Base-by-base conservation (phyloP, 805 yeast species). In the Zygotorulaspora danielsina region DNA sequence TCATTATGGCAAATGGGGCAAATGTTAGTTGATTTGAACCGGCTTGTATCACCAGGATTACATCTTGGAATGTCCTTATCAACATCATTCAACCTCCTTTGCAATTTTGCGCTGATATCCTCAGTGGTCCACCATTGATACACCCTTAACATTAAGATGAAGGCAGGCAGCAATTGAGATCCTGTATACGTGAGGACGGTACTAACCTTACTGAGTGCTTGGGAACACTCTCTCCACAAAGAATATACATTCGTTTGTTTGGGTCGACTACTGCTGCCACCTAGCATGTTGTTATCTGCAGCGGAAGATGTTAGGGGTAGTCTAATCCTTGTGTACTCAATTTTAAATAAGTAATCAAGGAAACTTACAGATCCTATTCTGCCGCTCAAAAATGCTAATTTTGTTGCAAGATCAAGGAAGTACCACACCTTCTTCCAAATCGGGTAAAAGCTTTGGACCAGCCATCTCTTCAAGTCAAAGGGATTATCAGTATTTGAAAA, bases 61-160 rank as follows among this genome's bases (percentile, higher is more conserved):
- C 57, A 52, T 35, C 45, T 45, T 11, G 58, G 53, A 11, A 78
- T 61, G 2, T 68, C 67, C 36, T 63, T 64, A 33, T 77, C 79
- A 19, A 76, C 55, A 8, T 61, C 57, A 39, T 70, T 68, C 35
- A 66, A 66, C 33, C 69, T 71, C 41, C 73, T 74, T 17, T 76
- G 70, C 43, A 82, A 54, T 54, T 76, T 75, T 3, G 73, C 61
- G 3, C 85, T 78, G 54, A 86, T 75, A 44, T 83, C 86, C 11
- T 88, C 78, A 18, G 84, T 75, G 45, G 79, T 78, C 94, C 95
- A 89, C 96, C 97, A 89, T 60, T 89, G 97, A 24, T 87, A 69
- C 51, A 89, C 85, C 63, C 87, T 86, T 44, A 89, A 69, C 17
- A 80, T 54, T 56, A 90, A 88, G 36, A 89, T 81, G 2, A 94